Base-by-base conservation (phyloP, 2,329 filamentous ascomycete species). In the Furcasterigmium sp. region DNA sequence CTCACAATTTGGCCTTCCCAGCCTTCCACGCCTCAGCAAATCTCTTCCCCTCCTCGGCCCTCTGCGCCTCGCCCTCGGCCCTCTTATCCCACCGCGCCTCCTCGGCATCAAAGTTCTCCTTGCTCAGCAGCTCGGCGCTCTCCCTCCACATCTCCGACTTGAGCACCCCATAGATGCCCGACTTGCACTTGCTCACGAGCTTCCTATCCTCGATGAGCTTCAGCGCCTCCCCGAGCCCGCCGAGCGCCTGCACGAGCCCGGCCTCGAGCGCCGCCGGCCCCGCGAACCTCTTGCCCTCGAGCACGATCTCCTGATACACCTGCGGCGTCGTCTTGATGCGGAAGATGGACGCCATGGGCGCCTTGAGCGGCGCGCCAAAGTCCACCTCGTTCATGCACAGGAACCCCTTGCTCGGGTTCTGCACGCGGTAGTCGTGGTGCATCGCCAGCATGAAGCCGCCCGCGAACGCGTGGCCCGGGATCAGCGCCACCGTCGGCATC, bases 401-500 rank as follows among this genome's bases (percentile, higher is more conserved):
- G 63, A 80, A 91, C n/a, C 87, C 88, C 17, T 76, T 72, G 2
- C 72, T 57, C 1, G 83, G 76, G 56, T 85, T 85, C 68, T 87
- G 85, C 52, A 93, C 73, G 21, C 88, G 79, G 68, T 93, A 93
- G 66, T 91, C 87, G 64, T 91, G 86, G 64, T 85, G 80, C 77
- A 89, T 87, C 46, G 85, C 79, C 9, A 85, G 69, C 82, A 93
- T 91, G 47, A 91, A 70, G n/a, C 85, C 87, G 37, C 80, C 87
- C 6, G 87, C 88, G 60, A 90, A 93, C 43, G 83, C 80, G 62
- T 94, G 88, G 18, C 87, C 87, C 54, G 88, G 89, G 43, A 91
- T 57, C 8, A 90, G 70, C n/a, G 86, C 83, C 39, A 93, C 64
- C 3, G 87, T 93, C 19, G 87, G 87, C 85, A 91, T 89, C 13